Evolutionary conservation across 164 flowering plant genomes (phyloP), one percentile per base, ranked within the genome.

Genomic region (Berberis thunbergii): DNA sequence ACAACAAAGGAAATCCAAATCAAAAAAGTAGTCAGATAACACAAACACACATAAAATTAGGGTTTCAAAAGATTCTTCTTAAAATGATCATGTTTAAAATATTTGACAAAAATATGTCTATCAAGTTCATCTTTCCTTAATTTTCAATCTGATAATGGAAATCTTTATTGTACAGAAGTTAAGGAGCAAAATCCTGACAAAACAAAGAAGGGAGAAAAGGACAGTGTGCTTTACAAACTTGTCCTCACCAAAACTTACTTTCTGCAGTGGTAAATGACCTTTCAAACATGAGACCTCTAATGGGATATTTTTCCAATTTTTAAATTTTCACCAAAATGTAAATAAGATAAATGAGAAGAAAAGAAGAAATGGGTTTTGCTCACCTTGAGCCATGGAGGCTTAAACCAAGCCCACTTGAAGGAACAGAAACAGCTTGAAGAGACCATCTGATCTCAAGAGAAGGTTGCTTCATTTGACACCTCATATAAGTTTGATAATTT

Each of bases 391-490:
- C 78, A 72, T 84, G 84, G 63, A 91, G 96, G 77, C 85, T 86
- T 71, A 87, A 76, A 48, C 80, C 89, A 68, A 88, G 84, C 46
- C 88, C 88, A 74, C 83, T 83, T 11, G 87, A 79, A 44, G 91
- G 97, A 71, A 88, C 80, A 70, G 86, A 74, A 67, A 91, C 86
- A 68, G 89, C 81, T 74, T 91, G 96, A 56, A 92, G 89, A 69
- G 67, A 65, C 96, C 98, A 92, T 67, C 80, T 85, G 44, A 65
- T 59, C 73, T 89, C 92, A 62, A 92, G 80, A 42, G 96, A 63
- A 13, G 98, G 91, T 50, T 82, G 85, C 68, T 77, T 85, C 81
- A 79, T 81, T 65, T 85, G 86, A 65, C 92, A 82, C 67, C 65
- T 86, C 82, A 82, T 83, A 63, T 82, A 86, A 43, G 93, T 89